These are phyloP conservation scores for Tagetes erecta DNA, from an alignment of 129 eudicot species.

Conservation along the genomic window DNA sequence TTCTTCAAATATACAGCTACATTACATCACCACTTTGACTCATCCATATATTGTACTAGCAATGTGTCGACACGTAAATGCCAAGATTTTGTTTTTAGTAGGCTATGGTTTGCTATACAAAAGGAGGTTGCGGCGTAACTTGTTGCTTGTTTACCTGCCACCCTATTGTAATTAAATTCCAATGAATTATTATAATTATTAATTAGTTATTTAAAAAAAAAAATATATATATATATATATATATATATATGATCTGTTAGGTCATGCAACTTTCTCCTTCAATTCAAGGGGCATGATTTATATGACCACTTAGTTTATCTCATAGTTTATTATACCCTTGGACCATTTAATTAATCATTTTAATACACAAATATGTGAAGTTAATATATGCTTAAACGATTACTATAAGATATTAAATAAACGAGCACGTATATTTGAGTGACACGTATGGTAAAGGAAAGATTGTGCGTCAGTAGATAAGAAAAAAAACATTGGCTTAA, in stretches of 20 bases:
- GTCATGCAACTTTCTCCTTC: slow-evolving; percentile 30
- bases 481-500: slow-evolving; percentile 2
- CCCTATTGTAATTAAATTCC: too few relatives aligned
- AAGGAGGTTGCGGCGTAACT: too few relatives aligned
- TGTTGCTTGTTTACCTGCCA: too few relatives aligned
- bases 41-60: neutral
- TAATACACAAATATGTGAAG: neutral
- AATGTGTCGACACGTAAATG: neutral
- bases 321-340: neutral
- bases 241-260: neutral
- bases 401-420: neutral
- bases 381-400: neutral
- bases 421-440: neutral
- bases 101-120: too few relatives aligned
- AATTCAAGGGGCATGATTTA: slow-evolving; percentile 18
- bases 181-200: too few relatives aligned
- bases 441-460: neutral
- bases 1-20: neutral
- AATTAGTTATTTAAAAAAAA: too few relatives aligned
- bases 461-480: slow-evolving; percentile 4
- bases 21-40: neutral
- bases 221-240: too few relatives aligned
- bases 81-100: too few relatives aligned
- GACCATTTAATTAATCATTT: too few relatives aligned
- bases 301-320: neutral